These are phyloP conservation scores for Salvia splendens DNA, from an alignment of 257 asterid species.

Conservation along the genomic window DNA sequence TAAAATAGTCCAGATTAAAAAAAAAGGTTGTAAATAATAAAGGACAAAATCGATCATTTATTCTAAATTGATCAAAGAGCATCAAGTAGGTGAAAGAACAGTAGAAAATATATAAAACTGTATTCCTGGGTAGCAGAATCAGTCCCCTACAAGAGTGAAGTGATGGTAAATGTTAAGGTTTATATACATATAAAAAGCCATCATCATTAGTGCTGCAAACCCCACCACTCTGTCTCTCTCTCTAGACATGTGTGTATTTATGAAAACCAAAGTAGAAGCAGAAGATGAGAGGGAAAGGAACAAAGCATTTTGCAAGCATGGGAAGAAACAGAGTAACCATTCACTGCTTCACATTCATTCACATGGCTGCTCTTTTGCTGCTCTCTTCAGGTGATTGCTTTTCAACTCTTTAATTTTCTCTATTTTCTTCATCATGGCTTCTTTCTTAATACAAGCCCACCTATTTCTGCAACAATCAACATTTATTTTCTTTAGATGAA, in stretches of 20 bases:
- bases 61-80: not conserved
- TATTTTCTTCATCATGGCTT: not conserved
- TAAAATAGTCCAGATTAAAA: too few species aligned
- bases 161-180: slow-evolving; percentile 24
- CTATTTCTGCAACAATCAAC: too few species aligned
- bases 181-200: slow-evolving; percentile 13
- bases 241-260: slow-evolving; percentile 20
- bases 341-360: slow-evolving; percentile 40
- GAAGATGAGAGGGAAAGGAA: slow-evolving; percentile 19
- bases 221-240: slow-evolving; percentile 29
- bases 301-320: slow-evolving; percentile 38
- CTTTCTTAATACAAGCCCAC: not conserved
- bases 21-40: too few species aligned
- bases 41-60: too few species aligned
- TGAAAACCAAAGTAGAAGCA: slow-evolving; percentile 23
- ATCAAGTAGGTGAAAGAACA: not conserved
- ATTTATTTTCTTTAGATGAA: not conserved
- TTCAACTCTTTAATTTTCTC: not conserved
- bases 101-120: not conserved
- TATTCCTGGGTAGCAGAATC: slow-evolving; percentile 35
- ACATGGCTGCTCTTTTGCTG: slow-evolving; percentile 43
- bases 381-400: slow-evolving; percentile 54
- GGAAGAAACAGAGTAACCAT: slow-evolving; percentile 29
- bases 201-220: slow-evolving; percentile 35
- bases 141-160: slow-evolving; percentile 40